These are phyloP conservation scores for Colletotrichum plurivorum DNA, from an alignment of 2,329 filamentous ascomycete species.

Conservation along the genomic window DNA sequence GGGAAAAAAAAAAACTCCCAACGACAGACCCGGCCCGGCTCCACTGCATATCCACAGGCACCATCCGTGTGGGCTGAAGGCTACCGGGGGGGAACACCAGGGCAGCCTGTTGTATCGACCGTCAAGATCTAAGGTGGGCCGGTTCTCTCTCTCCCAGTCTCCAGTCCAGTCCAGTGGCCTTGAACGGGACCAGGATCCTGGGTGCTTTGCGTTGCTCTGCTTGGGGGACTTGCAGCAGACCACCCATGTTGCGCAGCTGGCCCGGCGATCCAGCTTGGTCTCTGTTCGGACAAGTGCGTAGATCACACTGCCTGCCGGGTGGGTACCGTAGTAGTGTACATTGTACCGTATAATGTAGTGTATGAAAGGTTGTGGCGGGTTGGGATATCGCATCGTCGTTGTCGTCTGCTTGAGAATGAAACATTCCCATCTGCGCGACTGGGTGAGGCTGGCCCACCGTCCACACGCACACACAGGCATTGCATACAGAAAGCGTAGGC, in stretches of 20 bases:
- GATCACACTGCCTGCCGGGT: constrained; percentile 35
- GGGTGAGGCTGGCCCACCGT: constrained; percentile 31
- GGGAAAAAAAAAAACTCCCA: not conserved
- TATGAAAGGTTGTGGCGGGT: constrained; percentile 4
- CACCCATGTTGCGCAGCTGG: constrained; percentile 24
- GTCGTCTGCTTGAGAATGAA: constrained; percentile 32
- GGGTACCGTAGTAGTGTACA: not conserved
- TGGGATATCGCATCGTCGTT: constrained; percentile 33
- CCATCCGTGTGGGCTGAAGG: constrained; percentile 18
- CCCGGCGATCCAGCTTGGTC: constrained; percentile 36
- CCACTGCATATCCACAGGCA: constrained; percentile 20
- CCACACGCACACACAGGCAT: too few species aligned
- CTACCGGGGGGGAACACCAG: too few species aligned
- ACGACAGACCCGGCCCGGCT: constrained; percentile 15
- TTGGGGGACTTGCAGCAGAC: not conserved
- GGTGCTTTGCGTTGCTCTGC: not conserved
- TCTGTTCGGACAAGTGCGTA: constrained; percentile 36
- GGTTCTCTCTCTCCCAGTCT: not conserved
- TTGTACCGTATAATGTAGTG: too few species aligned
- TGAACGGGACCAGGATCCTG: constrained; percentile 18
- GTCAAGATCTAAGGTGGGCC: constrained; percentile 20
- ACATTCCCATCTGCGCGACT: constrained; percentile 38
- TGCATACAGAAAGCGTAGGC: not conserved
- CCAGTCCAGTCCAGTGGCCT: not conserved
- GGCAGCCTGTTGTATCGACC: too few species aligned